Evolutionary conservation across 2,329 filamentous ascomycete genomes (phyloP).

Genomic region (Gaeumannomyces sp.): DNA sequence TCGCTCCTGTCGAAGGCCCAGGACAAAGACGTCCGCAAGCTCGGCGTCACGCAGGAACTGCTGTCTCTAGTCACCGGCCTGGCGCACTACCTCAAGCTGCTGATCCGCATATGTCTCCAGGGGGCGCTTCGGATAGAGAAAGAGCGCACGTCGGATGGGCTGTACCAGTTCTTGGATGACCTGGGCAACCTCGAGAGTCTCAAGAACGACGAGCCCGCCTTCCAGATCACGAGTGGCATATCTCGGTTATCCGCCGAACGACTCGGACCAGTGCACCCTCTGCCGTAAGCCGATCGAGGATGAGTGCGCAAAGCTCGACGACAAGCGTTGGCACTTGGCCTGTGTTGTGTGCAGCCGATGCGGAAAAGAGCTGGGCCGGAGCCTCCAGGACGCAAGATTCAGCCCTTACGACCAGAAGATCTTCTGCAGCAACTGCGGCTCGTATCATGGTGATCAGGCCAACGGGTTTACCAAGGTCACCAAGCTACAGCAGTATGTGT

Average conservation of each 20-base stretch:
- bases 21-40: conserved; percentile 79
- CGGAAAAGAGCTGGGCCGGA: conserved; percentile 58
- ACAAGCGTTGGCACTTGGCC: conserved; percentile 75
- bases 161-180: conserved; percentile 78
- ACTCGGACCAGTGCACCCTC: conserved; percentile 75
- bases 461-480: conserved; percentile 64
- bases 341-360: conserved; percentile 73
- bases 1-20: conserved; percentile 91
- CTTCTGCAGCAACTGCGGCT: conserved; percentile 64
- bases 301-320: conserved; percentile 71
- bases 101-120: conserved; percentile 95
- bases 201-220: conserved; percentile 56
- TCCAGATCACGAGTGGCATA: conserved; percentile 61
- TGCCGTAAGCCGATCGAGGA: conserved; percentile 91
- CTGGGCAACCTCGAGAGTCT: conserved; percentile 76
- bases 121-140: conserved; percentile 87
- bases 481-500: conserved; percentile 90
- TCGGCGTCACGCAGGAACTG: conserved; percentile 96
- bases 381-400: conserved; percentile 64
- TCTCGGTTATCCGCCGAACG: conserved; percentile 62
- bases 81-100: conserved; percentile 93
- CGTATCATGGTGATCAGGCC: conserved; percentile 45
- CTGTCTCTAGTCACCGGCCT: conserved; percentile 93
- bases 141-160: conserved; percentile 68
- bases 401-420: conserved; percentile 61